A percentile compares a stretch with the other conserved stretches of the same genome.
These are phyloP conservation scores for Mycena galopus DNA, from an alignment of 768 basidiomycete species.

Conservation along the genomic window DNA sequence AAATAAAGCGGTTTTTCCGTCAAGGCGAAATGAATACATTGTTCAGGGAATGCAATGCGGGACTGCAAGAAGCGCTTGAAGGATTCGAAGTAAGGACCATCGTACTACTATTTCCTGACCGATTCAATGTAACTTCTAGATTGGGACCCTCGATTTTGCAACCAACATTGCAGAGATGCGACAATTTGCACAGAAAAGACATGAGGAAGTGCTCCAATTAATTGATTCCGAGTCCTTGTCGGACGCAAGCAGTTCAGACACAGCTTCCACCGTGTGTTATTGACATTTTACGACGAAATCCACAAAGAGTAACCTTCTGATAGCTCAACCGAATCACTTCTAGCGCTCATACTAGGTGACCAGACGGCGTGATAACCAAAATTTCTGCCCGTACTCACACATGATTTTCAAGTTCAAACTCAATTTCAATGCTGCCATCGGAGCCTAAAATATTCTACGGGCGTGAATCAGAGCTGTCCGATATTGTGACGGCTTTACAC, in stretches of 20 bases:
- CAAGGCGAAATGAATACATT: no score
- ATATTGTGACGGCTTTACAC: no score
- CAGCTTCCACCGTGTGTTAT: neutral
- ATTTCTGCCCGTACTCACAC: no score
- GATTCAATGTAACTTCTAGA: neutral
- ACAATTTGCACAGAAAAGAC: neutral
- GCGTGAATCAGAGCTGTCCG: no score
- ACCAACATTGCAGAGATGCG: neutral
- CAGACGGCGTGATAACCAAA: no score
- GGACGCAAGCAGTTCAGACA: neutral
- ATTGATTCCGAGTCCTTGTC: neutral
- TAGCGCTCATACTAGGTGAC: neutral
- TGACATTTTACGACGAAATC: neutral
- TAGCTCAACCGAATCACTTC: neutral
- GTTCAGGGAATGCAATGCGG: neutral
- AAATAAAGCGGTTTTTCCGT: neutral
- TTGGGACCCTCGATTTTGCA: neutral
- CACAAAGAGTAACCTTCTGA: neutral
- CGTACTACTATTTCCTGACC: no score
- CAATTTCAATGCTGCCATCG: neutral
- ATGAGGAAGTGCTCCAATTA: slow-evolving; percentile 1
- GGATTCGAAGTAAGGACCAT: neutral
- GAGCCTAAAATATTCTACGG: no score
- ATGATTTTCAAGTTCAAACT: neutral
- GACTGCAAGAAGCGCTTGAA: neutral